A percentile compares a stretch with the other conserved stretches of the same genome.
Evolutionary conservation across 2,329 filamentous ascomycete species (phyloP).

Genomic region (Exophiala calicioides): DNA sequence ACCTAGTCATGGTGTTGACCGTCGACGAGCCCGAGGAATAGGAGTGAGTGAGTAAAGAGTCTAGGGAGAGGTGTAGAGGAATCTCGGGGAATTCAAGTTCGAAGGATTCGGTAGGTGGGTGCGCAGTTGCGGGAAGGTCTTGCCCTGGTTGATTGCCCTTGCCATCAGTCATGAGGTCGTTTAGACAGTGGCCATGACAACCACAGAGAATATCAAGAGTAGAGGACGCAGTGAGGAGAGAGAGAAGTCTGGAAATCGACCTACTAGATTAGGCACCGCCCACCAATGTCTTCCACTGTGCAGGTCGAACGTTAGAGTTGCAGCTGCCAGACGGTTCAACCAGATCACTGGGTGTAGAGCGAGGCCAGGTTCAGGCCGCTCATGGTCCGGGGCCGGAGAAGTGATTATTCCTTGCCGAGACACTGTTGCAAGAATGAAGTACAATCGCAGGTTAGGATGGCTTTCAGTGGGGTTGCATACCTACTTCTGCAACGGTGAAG

Average conservation of each 20-base stretch:
- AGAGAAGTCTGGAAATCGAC: slow-evolving; percentile 1
- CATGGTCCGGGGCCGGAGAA: no score
- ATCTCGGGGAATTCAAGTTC: slow-evolving; percentile 23
- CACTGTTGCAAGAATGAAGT: no score
- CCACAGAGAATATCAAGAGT: not conserved
- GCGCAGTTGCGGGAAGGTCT: not conserved
- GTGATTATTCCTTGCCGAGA: no score
- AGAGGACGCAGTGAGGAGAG: not conserved
- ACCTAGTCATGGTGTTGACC: slow-evolving; percentile 13
- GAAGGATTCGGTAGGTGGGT: not conserved
- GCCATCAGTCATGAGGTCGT: slow-evolving; percentile 12
- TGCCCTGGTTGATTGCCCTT: slow-evolving; percentile 1
- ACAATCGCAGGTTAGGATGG: no score
- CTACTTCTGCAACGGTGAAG: no score
- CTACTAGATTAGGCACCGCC: slow-evolving; percentile 2
- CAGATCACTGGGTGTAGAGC: no score
- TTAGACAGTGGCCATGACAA: not conserved
- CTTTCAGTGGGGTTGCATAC: not conserved
- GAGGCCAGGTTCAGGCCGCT: slow-evolving; percentile 3
- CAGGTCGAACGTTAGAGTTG: slow-evolving; percentile 5
- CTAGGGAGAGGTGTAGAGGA: slow-evolving; percentile 26
- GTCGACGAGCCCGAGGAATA: slow-evolving; percentile 10
- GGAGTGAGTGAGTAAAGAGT: slow-evolving; percentile 29
- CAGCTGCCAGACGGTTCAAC: slow-evolving; percentile 2
- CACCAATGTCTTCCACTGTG: not conserved